Base-by-base conservation (phyloP, 2,329 filamentous ascomycete species). In the Coleophoma cylindrospora region DNA sequence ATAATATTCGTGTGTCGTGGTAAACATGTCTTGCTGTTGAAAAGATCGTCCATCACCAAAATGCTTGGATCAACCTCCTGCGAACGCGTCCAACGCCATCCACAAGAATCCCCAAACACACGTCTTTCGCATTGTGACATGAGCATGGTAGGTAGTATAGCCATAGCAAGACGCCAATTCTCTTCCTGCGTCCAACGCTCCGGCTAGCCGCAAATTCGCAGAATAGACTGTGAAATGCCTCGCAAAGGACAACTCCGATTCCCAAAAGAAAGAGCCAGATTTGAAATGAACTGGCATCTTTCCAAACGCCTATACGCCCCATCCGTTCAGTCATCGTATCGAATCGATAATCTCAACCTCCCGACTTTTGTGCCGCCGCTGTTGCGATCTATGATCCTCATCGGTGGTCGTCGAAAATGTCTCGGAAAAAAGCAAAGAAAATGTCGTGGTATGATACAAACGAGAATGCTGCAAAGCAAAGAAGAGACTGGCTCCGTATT, bases 391-490 rank as follows among this genome's bases (percentile, higher is more conserved):
- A 56, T 55, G 58, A 63, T 56, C 47, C 54, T 53, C 59, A 52
- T 57, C 51, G 46, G 49, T 34, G 52, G 56, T 50, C 48, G 55
- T 50, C 37, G 47, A 57, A 54, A 53, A 54, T 44, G 41, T 44
- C 13, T 38, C 15, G 36, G 15, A 38, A 38, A 45, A 52, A 50
- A 49, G 41, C 52, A 48, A 57, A 64, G 60, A 48, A 54, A 62
- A 58, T 61, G 51, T 64, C 60, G 60, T 49, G 41, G 41, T 64
- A 64, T 64, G 62, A 54, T 64, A 64, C 61, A 64, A 63, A 62
- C 60, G 51, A 52, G 60, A 57, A 59, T 53, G 53, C 44, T 46
- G 48, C 50, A 50, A 48, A 47, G 54, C 47, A 43, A 53, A 50
- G 50, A 52, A 51, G 48, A 57, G 48, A 55, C 53, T 45, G 53